A percentile compares a stretch with the other conserved stretches of the same genome.
phyloP scores from a whole-genome alignment of 148 eudicot genomes.

The Camellia granthamiana region DNA sequence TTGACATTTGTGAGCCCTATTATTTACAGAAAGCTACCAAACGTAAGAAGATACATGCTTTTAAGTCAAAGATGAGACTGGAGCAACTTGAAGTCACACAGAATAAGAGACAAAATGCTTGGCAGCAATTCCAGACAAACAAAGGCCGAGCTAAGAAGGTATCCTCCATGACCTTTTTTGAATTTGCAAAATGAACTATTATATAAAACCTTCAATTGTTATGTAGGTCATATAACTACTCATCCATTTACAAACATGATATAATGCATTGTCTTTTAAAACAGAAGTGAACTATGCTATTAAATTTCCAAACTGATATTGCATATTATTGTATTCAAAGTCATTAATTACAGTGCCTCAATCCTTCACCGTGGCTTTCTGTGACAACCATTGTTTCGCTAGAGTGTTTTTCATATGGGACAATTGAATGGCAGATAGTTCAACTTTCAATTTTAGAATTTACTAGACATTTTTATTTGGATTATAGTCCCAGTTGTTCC shows the following conservation, averaged over 20 bases:
- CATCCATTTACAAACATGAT: background rate
- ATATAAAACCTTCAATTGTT: background rate
- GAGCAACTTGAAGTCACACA: constrained; percentile 91
- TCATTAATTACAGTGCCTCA: background rate
- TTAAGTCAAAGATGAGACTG: constrained; percentile 85
- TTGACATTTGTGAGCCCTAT: background rate
- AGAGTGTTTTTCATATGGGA: background rate
- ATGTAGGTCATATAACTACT: background rate
- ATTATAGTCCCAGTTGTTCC: background rate
- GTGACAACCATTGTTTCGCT: too few relatives aligned
- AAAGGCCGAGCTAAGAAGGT: constrained; percentile 95
- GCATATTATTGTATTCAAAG: background rate
- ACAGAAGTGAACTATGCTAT: background rate
- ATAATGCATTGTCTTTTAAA: background rate
- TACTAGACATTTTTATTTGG: background rate
- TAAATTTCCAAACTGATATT: background rate
- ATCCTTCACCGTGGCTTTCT: background rate
- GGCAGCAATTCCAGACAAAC: constrained; percentile 95
- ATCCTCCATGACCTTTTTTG: constrained; percentile 7
- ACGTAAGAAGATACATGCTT: constrained; percentile 90
- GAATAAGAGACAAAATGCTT: constrained; percentile 94
- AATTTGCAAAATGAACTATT: background rate
- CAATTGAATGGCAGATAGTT: background rate
- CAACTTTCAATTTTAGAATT: background rate
- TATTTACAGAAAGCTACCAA: constrained; percentile 83